Evolutionary conservation across 441 rosid species (phyloP).

Genomic region (Lagerstroemia fauriei): DNA sequence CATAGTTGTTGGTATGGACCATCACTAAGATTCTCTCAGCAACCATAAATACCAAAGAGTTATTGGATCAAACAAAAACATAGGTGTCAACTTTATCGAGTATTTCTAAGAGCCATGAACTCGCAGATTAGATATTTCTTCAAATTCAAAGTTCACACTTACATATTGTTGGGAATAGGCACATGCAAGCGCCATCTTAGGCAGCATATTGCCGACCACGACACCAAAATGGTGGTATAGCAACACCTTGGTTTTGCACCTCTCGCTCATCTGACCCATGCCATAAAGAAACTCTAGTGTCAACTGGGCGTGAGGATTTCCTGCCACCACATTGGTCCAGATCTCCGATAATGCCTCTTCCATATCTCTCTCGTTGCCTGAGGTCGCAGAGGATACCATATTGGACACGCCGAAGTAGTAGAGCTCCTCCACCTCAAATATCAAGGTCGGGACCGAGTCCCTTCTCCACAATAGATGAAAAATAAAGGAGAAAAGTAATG

Average conservation of each 20-base stretch:
- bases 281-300: slow-evolving; percentile 68
- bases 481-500: too few species aligned
- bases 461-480: too few species aligned
- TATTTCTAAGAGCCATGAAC: neutral
- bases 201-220: slow-evolving; percentile 75
- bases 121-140: neutral
- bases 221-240: slow-evolving; percentile 74
- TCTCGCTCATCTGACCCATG: slow-evolving; percentile 70
- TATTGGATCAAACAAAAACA: neutral
- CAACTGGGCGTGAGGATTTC: slow-evolving; percentile 78
- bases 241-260: slow-evolving; percentile 69
- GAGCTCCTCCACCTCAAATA: slow-evolving; percentile 30
- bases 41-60: too few species aligned
- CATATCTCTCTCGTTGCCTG: slow-evolving; percentile 57
- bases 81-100: neutral
- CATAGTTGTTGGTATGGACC: too few species aligned
- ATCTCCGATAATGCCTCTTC: slow-evolving; percentile 72
- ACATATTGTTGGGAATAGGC: slow-evolving; percentile 85
- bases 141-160: slow-evolving; percentile 30
- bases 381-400: slow-evolving; percentile 52
- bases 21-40: too few species aligned
- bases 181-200: slow-evolving; percentile 89
- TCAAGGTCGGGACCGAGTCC: slow-evolving; percentile 36
- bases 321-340: slow-evolving; percentile 53
- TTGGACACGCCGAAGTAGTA: slow-evolving; percentile 58